These are phyloP conservation scores for Heliosperma pusillum DNA, from an alignment of 148 eudicot species.

Conservation along the genomic window DNA sequence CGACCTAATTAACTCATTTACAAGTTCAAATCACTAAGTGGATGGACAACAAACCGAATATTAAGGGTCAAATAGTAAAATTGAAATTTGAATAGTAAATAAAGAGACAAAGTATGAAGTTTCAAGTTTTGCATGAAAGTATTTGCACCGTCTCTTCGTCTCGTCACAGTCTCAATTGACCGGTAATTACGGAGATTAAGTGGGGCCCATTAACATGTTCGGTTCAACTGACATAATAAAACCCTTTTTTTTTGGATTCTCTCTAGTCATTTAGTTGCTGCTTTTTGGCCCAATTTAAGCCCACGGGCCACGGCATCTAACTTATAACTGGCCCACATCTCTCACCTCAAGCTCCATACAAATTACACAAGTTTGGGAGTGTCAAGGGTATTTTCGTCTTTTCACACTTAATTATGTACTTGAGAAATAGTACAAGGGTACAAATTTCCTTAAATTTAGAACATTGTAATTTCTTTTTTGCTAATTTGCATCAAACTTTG, in stretches of 20 bases:
- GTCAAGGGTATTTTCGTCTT: constrained; percentile 18
- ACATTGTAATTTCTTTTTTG: neutral
- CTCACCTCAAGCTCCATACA: neutral
- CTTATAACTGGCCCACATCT: neutral
- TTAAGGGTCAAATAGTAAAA: neutral
- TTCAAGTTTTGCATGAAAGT: neutral
- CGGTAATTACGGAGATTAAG: constrained; percentile 27
- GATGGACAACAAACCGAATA: neutral
- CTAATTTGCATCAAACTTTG: neutral
- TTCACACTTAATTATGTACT: too few relatives aligned
- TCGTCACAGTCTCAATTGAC: constrained; percentile 9
- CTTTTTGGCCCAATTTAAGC: constrained; percentile 24
- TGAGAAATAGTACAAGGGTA: too few relatives aligned
- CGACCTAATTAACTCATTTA: too few relatives aligned
- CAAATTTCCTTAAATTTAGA: neutral
- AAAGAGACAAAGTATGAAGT: neutral
- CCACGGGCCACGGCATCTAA: constrained; percentile 1
- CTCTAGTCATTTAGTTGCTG: neutral
- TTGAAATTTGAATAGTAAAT: neutral
- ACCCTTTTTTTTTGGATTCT: neutral
- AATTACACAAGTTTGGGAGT: neutral
- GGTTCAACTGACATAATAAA: neutral
- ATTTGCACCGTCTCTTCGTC: neutral
- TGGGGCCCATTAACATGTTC: constrained; percentile 14
- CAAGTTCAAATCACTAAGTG: too few relatives aligned